These are phyloP conservation scores for Allantophomopsis cytisporea DNA, from an alignment of 2,329 filamentous ascomycete species.

Conservation along the genomic window DNA sequence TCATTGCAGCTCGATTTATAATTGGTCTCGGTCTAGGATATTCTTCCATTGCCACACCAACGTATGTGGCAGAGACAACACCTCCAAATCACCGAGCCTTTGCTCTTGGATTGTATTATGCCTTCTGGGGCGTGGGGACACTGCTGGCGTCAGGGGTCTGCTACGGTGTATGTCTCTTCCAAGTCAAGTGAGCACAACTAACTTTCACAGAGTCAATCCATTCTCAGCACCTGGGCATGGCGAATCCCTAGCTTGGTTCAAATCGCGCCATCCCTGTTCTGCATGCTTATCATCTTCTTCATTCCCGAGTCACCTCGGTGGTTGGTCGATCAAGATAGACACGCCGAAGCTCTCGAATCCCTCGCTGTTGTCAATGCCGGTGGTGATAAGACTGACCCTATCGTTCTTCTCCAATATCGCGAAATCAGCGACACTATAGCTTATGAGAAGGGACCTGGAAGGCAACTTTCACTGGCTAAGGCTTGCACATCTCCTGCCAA, in stretches of 20 bases:
- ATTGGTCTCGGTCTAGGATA: conserved; percentile 9
- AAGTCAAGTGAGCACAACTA: neutral
- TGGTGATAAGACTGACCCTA: conserved; percentile 24
- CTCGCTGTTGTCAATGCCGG: conserved; percentile 50
- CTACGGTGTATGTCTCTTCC: conserved; percentile 1
- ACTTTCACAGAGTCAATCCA: conserved; percentile 1
- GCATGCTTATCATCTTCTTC: conserved; percentile 27
- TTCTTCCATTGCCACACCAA: conserved; percentile 6
- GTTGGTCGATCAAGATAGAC: conserved; percentile 88
- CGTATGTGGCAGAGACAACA: conserved; percentile 27
- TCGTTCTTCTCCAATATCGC: conserved; percentile 21
- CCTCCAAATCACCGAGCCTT: conserved; percentile 26
- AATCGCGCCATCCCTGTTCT: conserved; percentile 3
- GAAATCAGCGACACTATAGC: conserved; percentile 21
- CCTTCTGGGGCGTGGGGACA: conserved; percentile 4
- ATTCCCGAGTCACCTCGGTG: conserved; percentile 95
- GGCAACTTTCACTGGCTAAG: conserved; percentile 22
- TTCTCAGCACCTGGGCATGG: conserved; percentile 20
- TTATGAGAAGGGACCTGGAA: conserved; percentile 26
- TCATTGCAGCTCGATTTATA: conserved; percentile 7
- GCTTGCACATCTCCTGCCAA: conserved; percentile 12
- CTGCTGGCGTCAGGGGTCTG: conserved; percentile 4
- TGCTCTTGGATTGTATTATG: conserved; percentile 20
- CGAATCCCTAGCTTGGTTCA: conserved; percentile 29
- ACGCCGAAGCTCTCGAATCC: conserved; percentile 90